Percentiles rank a stretch among this genome's conserved stretches.
phyloP scores from a whole-genome alignment of 1,284 basidiomycete genomes.

The Paramarasmius palmivorus region DNA sequence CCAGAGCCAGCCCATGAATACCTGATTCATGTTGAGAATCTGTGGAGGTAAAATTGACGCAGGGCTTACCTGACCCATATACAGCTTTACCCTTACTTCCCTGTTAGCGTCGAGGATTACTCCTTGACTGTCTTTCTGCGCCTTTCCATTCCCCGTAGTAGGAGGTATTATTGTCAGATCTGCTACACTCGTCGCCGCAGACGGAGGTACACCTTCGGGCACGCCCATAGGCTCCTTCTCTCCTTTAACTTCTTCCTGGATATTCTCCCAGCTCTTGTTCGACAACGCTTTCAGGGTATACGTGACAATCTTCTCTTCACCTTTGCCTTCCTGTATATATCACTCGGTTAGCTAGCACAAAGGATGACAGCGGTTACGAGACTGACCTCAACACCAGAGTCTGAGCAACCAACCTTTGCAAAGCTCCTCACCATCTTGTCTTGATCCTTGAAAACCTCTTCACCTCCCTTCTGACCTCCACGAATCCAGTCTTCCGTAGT shows the following conservation, averaged over 20 bases:
- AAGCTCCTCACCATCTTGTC: constrained; percentile 79
- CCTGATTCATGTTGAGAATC: constrained; percentile 31
- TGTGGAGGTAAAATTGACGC: not conserved
- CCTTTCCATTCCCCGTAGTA: no score
- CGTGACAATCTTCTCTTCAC: constrained; percentile 34
- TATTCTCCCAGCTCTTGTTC: constrained; percentile 42
- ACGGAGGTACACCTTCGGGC: constrained; percentile 27
- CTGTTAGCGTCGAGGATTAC: constrained; percentile 67
- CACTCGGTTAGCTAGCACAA: constrained; percentile 29
- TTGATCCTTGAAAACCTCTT: constrained; percentile 55
- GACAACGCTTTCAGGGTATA: constrained; percentile 47
- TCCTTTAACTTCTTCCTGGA: constrained; percentile 35
- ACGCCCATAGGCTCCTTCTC: constrained; percentile 17
- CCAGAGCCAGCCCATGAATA: constrained; percentile 84
- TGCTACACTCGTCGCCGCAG: constrained; percentile 44
- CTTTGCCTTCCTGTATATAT: no score
- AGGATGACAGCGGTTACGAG: constrained; percentile 3
- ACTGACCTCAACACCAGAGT: constrained; percentile 21
- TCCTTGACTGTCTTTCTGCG: constrained; percentile 34
- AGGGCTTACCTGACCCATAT: constrained; percentile 64
- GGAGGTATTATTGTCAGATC: constrained; percentile 28
- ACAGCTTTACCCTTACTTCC: constrained; percentile 78
- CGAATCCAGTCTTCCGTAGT: constrained; percentile 64
- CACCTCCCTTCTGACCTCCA: constrained; percentile 35
- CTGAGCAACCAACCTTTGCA: constrained; percentile 53